phyloP scores from a whole-genome alignment of 495 filamentous ascomycete genomes.

The Penicillium paradoxum region DNA sequence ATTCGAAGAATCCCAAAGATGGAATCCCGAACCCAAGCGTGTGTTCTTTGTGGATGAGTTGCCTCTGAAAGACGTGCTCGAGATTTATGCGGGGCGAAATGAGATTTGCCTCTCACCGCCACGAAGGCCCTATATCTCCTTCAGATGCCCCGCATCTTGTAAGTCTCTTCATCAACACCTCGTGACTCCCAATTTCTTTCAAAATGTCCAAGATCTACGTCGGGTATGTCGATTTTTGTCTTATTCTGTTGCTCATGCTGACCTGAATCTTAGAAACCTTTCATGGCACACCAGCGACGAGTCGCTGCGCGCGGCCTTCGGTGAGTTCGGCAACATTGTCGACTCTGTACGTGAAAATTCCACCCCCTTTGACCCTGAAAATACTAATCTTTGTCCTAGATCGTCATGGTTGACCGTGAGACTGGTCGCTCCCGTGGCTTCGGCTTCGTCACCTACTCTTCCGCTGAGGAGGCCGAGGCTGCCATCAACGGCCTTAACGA shows the following conservation, averaged over 20 bases:
- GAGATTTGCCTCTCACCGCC: constrained; percentile 3
- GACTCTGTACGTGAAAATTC: constrained; percentile 10
- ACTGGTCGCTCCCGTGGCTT: constrained; percentile 18
- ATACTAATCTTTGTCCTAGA: constrained; percentile 1
- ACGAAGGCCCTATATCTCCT: neutral
- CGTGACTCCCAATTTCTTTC: neutral
- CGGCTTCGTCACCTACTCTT: constrained; percentile 16
- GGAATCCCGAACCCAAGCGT: too few species aligned
- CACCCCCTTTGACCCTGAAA: neutral
- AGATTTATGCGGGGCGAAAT: neutral
- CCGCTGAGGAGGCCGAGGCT: constrained; percentile 6
- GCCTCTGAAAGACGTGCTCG: neutral
- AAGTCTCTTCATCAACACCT: constrained; percentile 7
- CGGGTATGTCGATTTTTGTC: constrained; percentile 1
- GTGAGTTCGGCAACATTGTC: constrained; percentile 6
- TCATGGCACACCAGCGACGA: constrained; percentile 14
- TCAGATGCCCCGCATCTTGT: constrained; percentile 5
- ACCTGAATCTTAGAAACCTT: constrained; percentile 7
- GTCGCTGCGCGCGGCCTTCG: constrained; percentile 7
- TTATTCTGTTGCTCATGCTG: neutral
- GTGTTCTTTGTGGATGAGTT: too few species aligned
- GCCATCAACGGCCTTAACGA: constrained; percentile 12
- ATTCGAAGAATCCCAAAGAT: neutral
- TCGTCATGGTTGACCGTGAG: constrained; percentile 19
- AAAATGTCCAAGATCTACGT: constrained; percentile 18